phyloP scores from a whole-genome alignment of 768 basidiomycete genomes.

The Naganishia vaughanmartiniae region DNA sequence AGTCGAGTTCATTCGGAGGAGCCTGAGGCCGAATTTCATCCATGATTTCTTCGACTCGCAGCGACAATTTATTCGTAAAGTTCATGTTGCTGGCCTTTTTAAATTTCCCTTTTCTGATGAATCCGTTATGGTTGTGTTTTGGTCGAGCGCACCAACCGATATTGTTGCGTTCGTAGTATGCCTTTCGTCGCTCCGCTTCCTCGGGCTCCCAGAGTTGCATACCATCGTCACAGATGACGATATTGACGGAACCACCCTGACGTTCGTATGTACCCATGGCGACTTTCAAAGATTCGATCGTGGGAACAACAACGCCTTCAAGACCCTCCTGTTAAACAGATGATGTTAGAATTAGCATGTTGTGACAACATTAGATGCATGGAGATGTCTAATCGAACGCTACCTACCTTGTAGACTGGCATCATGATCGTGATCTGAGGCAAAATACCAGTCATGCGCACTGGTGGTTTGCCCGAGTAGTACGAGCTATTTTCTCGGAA shows the following conservation, averaged over 20 bases:
- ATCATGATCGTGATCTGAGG: slow-evolving; percentile 60
- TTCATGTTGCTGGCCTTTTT: slow-evolving; percentile 96
- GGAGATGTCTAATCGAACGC: not conserved
- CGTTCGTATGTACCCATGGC: slow-evolving; percentile 83
- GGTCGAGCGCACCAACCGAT: slow-evolving; percentile 84
- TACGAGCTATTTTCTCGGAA: slow-evolving; percentile 49
- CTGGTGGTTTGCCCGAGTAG: slow-evolving; percentile 47
- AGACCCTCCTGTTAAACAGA: slow-evolving; percentile 45
- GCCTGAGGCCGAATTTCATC: slow-evolving; percentile 32
- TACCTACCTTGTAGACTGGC: slow-evolving; percentile 70
- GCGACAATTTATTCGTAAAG: slow-evolving; percentile 68
- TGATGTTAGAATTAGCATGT: not conserved
- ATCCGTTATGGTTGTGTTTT: slow-evolving; percentile 65
- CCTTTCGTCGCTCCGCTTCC: slow-evolving; percentile 66
- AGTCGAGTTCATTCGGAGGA: slow-evolving; percentile 1
- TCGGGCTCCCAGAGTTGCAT: slow-evolving; percentile 65
- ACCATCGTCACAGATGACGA: slow-evolving; percentile 81
- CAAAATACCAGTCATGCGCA: slow-evolving; percentile 39
- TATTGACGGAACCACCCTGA: slow-evolving; percentile 78
- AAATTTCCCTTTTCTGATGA: slow-evolving; percentile 79
- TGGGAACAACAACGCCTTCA: slow-evolving; percentile 58
- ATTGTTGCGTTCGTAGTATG: slow-evolving; percentile 67
- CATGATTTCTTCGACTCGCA: slow-evolving; percentile 61
- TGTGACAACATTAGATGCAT: not conserved
- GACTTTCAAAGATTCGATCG: slow-evolving; percentile 70